A percentile compares a stretch with the other conserved stretches of the same genome.
These are phyloP conservation scores for Penicillium sclerotigenum DNA, from an alignment of 2,329 filamentous ascomycete genomes.

Conservation along the genomic window DNA sequence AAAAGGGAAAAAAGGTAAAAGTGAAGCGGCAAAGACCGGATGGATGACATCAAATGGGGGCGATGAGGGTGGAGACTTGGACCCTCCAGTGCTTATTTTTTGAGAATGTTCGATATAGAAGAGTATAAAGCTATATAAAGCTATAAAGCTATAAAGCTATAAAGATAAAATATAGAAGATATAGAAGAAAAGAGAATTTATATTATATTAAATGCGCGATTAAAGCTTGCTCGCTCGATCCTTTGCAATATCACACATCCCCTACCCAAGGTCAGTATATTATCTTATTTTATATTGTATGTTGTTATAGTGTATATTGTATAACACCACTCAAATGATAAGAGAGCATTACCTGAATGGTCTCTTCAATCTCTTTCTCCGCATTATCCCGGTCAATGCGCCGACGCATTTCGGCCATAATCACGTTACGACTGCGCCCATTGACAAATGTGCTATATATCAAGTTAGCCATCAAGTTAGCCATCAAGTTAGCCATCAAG, in stretches of 20 bases:
- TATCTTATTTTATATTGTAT: too few relatives aligned
- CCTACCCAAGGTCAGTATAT: conserved; percentile 48
- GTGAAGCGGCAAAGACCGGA: conserved; percentile 23
- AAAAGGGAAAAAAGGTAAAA: conserved; percentile 4
- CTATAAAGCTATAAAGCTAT: too few relatives aligned
- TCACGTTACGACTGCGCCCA: conserved; percentile 66
- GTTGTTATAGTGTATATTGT: too few relatives aligned
- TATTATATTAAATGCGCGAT: conserved; percentile 16
- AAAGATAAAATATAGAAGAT: background rate
- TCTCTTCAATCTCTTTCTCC: conserved; percentile 65
- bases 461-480: too few relatives aligned
- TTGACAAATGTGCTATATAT: conserved; percentile 73
- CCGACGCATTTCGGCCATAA: conserved; percentile 77
- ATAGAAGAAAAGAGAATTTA: background rate
- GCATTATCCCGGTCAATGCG: conserved; percentile 69
- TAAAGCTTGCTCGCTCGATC: conserved; percentile 69
- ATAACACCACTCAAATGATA: background rate
- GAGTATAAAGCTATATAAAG: too few relatives aligned
- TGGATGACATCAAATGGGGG: conserved; percentile 30
- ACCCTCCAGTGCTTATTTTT: background rate
- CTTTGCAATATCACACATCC: conserved; percentile 87
- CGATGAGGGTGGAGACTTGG: conserved; percentile 6
- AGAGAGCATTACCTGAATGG: conserved; percentile 60
- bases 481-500: too few relatives aligned
- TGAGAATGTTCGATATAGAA: background rate